Evolutionary conservation across 2,329 filamentous ascomycete species (phyloP).

Genomic region (Diaporthe ampelina): DNA sequence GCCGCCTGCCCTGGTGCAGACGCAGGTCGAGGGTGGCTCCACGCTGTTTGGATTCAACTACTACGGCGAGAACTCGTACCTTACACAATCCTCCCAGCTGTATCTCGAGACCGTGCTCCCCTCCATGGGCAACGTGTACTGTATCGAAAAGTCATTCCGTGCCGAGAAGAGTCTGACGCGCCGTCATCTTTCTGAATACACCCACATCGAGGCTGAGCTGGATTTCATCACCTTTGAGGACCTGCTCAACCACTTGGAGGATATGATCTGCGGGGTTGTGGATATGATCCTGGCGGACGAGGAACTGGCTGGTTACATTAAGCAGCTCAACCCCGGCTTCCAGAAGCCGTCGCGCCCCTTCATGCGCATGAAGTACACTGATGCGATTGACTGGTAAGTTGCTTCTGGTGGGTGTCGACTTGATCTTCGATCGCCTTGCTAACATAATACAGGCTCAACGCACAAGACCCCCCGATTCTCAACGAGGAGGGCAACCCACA

Average conservation of each 20-base stretch:
- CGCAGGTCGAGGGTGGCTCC: slow-evolving; percentile 91
- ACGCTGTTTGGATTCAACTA: slow-evolving; percentile 85
- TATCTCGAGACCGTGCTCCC: slow-evolving; percentile 97
- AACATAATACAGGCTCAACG: slow-evolving; percentile 80
- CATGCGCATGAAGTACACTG: slow-evolving; percentile 90
- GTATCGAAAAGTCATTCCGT: slow-evolving; percentile 98
- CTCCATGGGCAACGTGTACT: slow-evolving; percentile 94
- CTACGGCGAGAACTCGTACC: slow-evolving; percentile 82
- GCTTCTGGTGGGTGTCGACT: neutral
- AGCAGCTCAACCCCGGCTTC: slow-evolving; percentile 93
- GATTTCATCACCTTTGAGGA: slow-evolving; percentile 96
- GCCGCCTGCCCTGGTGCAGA: slow-evolving; percentile 93
- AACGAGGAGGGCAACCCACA: slow-evolving; percentile 95
- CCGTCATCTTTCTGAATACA: slow-evolving; percentile 95
- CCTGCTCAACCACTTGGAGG: slow-evolving; percentile 88
- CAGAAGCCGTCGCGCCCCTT: slow-evolving; percentile 86
- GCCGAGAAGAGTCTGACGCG: slow-evolving; percentile 96
- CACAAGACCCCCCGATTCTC: slow-evolving; percentile 82
- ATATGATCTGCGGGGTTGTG: slow-evolving; percentile 88
- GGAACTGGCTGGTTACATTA: slow-evolving; percentile 78
- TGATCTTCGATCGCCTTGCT: neutral
- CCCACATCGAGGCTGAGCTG: slow-evolving; percentile 94
- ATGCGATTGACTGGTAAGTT: slow-evolving; percentile 42
- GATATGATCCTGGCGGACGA: slow-evolving; percentile 82
- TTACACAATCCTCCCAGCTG: slow-evolving; percentile 96